Base-by-base conservation (phyloP, 208 protist genomes). In the Leishmania martiniquensis region DNA sequence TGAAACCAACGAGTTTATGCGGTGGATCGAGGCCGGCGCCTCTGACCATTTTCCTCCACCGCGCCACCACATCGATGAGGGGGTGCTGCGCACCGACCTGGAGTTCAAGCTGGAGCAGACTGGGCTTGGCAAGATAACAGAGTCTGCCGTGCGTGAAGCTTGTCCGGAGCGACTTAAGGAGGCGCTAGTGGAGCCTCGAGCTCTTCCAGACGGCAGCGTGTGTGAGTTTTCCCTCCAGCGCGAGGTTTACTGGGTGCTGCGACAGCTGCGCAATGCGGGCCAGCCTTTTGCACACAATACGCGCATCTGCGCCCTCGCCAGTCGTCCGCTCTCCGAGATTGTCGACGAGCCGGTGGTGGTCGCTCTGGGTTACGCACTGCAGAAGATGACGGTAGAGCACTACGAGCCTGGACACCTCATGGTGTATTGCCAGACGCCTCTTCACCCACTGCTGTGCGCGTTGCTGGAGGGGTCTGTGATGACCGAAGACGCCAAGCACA, bases 251-350 rank as follows among this genome's bases (percentile, higher is more conserved):
- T 97, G 93, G 91, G 82, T 97, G 54, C 79, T 97, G 44, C 81
- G 90, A 25, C 91, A 97, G 77, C 87, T 97, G 55, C 85, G 87
- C 62, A 75, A 80, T 68, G 82, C 91, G 9, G 90, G 93, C 6
- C 91, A 95, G 83, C 91, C 93, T 3, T 74, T 97, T 69, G 88
- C 90, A 29, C 90, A 97, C 82, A 96, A 94, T 82, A 93, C 88
- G 25, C 83, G 85, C 70, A 85, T 96, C 63, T 90, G 87, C 72
- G 88, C 88, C 3, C 71, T 97, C 3, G 89, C 90, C 7, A 93
- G 79, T 52, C 82, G 81, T 3, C 76, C 87, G 9, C 67, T 74
- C 15, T 32, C 60, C 4, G 89, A 95, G 75, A 82, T 93, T n/a
- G 85, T 74, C 12, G 88, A 93, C 69, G 85, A 95, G 29, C 89